Percentiles rank a stretch among this genome's conserved stretches.
Evolutionary conservation across 2,329 filamentous ascomycete genomes (phyloP).

Genomic region (Ceratocystis lukuohia): DNA sequence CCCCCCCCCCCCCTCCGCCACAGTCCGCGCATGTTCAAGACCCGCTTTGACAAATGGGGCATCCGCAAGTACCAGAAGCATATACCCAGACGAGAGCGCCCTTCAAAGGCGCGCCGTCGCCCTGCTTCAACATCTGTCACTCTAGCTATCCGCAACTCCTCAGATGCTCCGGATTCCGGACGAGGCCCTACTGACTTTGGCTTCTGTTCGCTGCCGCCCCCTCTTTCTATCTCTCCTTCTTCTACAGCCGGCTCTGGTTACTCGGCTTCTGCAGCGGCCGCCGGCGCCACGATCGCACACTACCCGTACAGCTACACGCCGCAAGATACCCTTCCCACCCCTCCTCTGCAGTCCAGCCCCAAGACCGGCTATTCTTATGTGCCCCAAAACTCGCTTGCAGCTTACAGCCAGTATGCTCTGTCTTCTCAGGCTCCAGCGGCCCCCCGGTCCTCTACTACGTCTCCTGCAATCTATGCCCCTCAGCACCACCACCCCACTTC

Average conservation of each 20-base stretch:
- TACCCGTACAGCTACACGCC: slow-evolving; percentile 4
- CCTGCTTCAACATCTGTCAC: not conserved
- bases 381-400: not conserved
- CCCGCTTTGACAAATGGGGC: slow-evolving; percentile 19
- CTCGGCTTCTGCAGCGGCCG: not conserved
- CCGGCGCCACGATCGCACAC: not conserved
- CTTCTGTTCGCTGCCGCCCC: not conserved
- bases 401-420: not conserved
- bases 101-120: not conserved
- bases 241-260: not conserved
- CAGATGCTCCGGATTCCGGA: not conserved
- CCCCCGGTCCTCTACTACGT: not conserved
- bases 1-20: not conserved
- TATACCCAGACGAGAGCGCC: not conserved
- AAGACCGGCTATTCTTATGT: not conserved
- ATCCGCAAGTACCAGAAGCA: slow-evolving; percentile 19
- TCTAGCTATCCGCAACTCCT: not conserved
- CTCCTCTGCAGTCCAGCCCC: not conserved
- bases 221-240: not conserved
- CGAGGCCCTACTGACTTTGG: not conserved
- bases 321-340: not conserved
- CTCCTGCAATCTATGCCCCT: not conserved
- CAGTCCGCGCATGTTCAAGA: slow-evolving; percentile 20
- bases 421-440: not conserved
- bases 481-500: not conserved